Conservation (phyloP, 148 eudicot genomes). For the Camellia japonica region DNA sequence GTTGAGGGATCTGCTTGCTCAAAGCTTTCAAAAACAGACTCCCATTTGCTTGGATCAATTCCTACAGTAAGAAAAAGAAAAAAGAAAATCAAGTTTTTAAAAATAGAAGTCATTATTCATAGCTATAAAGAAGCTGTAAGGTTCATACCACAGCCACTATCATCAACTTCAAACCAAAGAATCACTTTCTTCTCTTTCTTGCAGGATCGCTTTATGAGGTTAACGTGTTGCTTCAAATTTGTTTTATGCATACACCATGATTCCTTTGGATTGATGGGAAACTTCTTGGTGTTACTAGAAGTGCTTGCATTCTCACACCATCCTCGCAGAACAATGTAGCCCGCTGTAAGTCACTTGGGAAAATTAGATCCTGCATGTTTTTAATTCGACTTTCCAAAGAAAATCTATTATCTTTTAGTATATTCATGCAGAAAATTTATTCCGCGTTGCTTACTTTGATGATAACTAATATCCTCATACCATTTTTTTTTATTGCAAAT, state of each 20-base stretch:
- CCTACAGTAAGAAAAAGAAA: constrained; percentile 37
- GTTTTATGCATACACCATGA: constrained; percentile 19
- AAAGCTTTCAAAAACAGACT: constrained; percentile 95
- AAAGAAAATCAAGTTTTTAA: background rate
- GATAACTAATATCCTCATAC: no score
- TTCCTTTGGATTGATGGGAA: constrained; percentile 30
- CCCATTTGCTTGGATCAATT: constrained; percentile 94
- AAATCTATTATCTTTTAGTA: background rate
- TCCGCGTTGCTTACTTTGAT: no score
- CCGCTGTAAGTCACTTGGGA: constrained; percentile 58
- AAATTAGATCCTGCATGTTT: background rate
- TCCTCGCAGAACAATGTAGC: constrained; percentile 80
- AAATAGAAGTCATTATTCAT: background rate
- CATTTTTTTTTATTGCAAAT: background rate
- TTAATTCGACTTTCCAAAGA: background rate
- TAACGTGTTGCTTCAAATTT: constrained; percentile 36
- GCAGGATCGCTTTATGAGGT: constrained; percentile 32
- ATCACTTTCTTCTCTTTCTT: constrained; percentile 54
- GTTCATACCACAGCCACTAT: constrained; percentile 85
- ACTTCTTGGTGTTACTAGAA: constrained; percentile 25
- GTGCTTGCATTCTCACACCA: constrained; percentile 69
- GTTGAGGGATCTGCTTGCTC: constrained; percentile 99
- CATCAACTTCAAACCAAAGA: constrained; percentile 96
- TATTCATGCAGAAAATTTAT: background rate
- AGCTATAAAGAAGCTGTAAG: background rate